Conservation (phyloP, 2,329 filamentous ascomycete genomes). For the Dendrostoma leiphaemia region DNA sequence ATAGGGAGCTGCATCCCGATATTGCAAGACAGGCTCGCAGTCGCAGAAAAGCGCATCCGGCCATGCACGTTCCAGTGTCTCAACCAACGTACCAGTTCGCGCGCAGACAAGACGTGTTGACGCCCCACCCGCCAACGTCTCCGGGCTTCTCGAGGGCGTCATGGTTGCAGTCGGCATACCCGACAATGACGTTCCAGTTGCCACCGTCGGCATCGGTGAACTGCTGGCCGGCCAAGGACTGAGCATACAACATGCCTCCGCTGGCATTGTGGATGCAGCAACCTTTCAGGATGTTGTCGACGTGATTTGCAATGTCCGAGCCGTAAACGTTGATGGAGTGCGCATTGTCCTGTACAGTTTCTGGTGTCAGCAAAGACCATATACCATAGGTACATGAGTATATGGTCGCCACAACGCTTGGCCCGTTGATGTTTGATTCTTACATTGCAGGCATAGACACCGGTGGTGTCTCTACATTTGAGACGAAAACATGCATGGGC, state of each 20-base stretch:
- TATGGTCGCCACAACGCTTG: too few species aligned
- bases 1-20: background rate
- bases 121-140: background rate
- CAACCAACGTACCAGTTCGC: background rate
- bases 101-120: background rate
- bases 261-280: background rate
- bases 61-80: background rate
- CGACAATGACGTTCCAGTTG: background rate
- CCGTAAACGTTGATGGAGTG: background rate
- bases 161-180: background rate
- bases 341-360: background rate
- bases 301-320: background rate
- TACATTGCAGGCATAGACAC: constrained; percentile 1
- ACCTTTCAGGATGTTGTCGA: background rate
- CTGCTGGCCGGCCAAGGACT: background rate
- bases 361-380: background rate
- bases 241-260: background rate
- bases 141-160: background rate
- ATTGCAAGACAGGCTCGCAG: background rate
- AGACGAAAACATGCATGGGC: background rate
- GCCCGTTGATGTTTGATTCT: background rate
- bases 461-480: constrained; percentile 4
- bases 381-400: background rate
- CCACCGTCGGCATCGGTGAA: constrained; percentile 1
- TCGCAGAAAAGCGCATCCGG: background rate